A percentile compares a stretch with the other conserved stretches of the same genome.
Evolutionary conservation across 768 basidiomycete species (phyloP).

Genomic region (Tulasnella sp.): DNA sequence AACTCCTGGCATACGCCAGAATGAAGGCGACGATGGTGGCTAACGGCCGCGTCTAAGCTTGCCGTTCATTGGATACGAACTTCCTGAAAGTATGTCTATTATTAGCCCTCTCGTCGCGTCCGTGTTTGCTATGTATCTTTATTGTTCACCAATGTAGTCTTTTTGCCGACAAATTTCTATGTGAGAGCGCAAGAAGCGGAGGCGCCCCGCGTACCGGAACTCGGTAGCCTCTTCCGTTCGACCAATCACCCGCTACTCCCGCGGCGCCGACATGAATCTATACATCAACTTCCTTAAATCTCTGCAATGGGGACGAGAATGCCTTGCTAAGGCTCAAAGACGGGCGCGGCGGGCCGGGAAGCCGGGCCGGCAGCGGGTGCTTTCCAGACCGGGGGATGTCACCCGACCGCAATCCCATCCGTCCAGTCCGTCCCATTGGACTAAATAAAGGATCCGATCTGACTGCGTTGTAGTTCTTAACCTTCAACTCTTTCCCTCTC

Average conservation of each 20-base stretch:
- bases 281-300: neutral
- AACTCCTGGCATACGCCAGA: conserved; percentile 11
- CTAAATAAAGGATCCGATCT: conserved; percentile 4
- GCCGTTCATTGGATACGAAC: neutral
- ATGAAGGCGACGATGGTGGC: neutral
- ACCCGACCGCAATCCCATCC: neutral
- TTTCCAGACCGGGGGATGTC: conserved; percentile 9
- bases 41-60: neutral
- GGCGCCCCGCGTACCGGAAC: conserved; percentile 3
- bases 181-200: neutral
- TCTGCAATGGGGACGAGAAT: neutral
- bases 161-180: neutral
- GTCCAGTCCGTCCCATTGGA: neutral
- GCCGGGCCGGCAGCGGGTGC: neutral
- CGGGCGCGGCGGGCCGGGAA: neutral
- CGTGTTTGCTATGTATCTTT: neutral
- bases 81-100: neutral
- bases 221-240: neutral
- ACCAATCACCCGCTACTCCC: neutral
- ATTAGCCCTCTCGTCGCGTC: neutral
- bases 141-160: neutral
- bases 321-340: neutral
- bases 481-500: conserved; percentile 4
- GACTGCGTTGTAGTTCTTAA: neutral
- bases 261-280: neutral